Evolutionary conservation across 148 eudicot genomes (phyloP).

Genomic region (Simmondsia chinensis): DNA sequence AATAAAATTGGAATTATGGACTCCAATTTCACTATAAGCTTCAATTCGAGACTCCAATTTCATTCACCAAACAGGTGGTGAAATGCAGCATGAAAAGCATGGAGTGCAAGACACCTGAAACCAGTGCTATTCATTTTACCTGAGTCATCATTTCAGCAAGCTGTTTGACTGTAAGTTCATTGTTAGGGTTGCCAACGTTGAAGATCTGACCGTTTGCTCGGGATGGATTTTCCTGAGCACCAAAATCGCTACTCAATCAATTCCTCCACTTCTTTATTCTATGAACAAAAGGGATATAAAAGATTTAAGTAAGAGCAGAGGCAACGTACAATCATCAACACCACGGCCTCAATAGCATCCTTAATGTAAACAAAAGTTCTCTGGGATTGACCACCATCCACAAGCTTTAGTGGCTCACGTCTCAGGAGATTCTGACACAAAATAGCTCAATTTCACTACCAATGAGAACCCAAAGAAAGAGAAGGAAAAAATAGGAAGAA

Average conservation of each 20-base stretch:
- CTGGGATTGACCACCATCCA: slow-evolving; percentile 97
- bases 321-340: slow-evolving; percentile 96
- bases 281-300: too few species aligned
- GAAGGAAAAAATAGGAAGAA: too few species aligned
- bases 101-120: background rate
- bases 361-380: slow-evolving; percentile 90
- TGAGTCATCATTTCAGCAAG: slow-evolving; percentile 99
- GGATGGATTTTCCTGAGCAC: slow-evolving; percentile 82
- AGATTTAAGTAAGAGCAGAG: too few species aligned
- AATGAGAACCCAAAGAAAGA: too few species aligned
- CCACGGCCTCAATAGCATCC: slow-evolving; percentile 97
- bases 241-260: background rate
- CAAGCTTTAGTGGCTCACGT: slow-evolving; percentile 90
- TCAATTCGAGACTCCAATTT: too few species aligned
- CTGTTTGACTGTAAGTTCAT: slow-evolving; percentile 96
- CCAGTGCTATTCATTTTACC: slow-evolving; percentile 31
- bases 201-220: slow-evolving; percentile 96
- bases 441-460: too few species aligned
- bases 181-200: slow-evolving; percentile 95
- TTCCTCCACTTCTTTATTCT: too few species aligned
- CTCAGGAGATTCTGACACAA: slow-evolving; percentile 72
- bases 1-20: too few species aligned
- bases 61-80: too few species aligned
- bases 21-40: too few species aligned
- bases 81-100: too few species aligned